Evolutionary conservation across 129 eudicot genomes (phyloP), one percentile per base, ranked within the genome.

Genomic region (Mikania micrantha): DNA sequence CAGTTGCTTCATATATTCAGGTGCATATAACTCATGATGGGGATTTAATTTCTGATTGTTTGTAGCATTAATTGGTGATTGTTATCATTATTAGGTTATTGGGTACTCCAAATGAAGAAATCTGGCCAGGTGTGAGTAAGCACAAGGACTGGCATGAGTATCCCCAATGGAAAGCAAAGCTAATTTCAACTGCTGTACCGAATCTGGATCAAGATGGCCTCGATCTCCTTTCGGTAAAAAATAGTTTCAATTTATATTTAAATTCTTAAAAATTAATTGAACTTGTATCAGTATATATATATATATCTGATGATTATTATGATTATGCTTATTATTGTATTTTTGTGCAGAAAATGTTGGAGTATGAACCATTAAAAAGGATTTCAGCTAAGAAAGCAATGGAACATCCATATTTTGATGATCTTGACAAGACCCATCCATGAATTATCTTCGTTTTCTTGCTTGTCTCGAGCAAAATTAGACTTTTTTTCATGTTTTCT

Each of bases 1-100:
- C 98, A 93, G 66, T 85, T 93, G 81, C 84, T 86, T 16, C 95
- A 88, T 84, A 88, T 93, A 69, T 93, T 93, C 95, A 92, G 96
- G 98, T 92, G 1, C 31, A 60, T 72, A 60, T 72, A 59, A 16
- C 6, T 67, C 6, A 32, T 12, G 44, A 56, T 1, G 7, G 25
- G 28, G 21, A n/a, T 32, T 7, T 3, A 42, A 48, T 10, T 49
- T 48, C 27, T 62, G 42, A 62, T 50, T 73, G 15, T 12, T 73
- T 25, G 36, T 72, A 15, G 27, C 63, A 64, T 4, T 50, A n/a
- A 63, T 16, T 41, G 2, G 29, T 59, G 69, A 63, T 15, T 73
- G 20, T 28, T 39, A 49, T 56, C 38, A 16, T 31, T n/a, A n/a
- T n/a, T 72, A 91, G 98, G 85, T 76, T 93, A 78, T 62, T 93